Base-by-base conservation (phyloP, 2,329 filamentous ascomycete species). In the Paraconiothyrium brasiliense region DNA sequence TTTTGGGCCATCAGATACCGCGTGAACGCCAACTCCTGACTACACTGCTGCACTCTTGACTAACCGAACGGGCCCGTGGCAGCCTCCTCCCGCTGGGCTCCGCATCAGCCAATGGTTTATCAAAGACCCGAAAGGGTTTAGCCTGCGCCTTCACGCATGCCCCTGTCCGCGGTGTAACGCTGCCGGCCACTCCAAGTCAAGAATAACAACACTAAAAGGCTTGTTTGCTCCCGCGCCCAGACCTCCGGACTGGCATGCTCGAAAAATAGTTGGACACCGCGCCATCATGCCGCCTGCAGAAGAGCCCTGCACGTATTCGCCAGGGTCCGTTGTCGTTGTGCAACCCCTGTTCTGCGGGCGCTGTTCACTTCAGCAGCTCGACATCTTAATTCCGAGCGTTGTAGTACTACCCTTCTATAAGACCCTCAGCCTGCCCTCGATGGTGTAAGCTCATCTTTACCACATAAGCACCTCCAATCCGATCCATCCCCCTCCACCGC, bases 191-290 rank as follows among this genome's bases (percentile, higher is more conserved):
- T 75, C 37, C 57, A 68, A 57, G 63, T 68, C 69, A 62, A 73
- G 72, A 76, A 77, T 76, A 75, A 73, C 72, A 66, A 64, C 63
- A 63, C 56, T 61, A 64, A 62, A 68, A 69, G 65, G 69, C 71
- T 67, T 72, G 64, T 66, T 49, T 66, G 65, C 65, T 59, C 67
- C 63, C 63, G 70, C 65, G 69, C 57, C 66, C 64, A 65, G 49
- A 52, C 54, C 46, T 57, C 64, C 70, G 67, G 68, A 71, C 67
- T 66, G 62, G 63, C 63, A 66, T 61, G 69, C 70, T 70, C 64
- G 67, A 65, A 58, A 59, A 60, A 41, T 32, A 57, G 57, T 61
- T 62, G 62, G 54, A 37, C 57, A 59, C 55, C 56, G 57, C 67
- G 68, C 68, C 67, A 62, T 68, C 63, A 66, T 71, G 68, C 34